Percentiles rank a stretch among this genome's conserved stretches.
These are phyloP conservation scores for Haplographium delicatum DNA, from an alignment of 495 filamentous ascomycete species.

Conservation along the genomic window DNA sequence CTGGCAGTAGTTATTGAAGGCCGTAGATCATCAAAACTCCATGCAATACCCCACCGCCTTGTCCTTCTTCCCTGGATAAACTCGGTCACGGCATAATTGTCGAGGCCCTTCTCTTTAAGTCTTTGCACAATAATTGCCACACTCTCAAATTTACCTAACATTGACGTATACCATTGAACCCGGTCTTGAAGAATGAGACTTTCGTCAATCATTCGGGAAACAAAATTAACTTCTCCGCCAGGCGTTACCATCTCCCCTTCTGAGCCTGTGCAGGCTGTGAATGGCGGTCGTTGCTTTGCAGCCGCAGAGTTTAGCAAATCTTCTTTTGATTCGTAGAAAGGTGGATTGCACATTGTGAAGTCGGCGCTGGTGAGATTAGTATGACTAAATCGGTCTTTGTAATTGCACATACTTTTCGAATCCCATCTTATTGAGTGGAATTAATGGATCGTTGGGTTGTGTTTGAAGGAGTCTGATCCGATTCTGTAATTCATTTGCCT, in stretches of 20 bases:
- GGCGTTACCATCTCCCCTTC: constrained; percentile 80
- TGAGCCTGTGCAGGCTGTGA: constrained; percentile 76
- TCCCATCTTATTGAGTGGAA: constrained; percentile 53
- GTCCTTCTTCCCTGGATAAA: constrained; percentile 79
- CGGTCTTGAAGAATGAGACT: constrained; percentile 53
- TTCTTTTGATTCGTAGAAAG: constrained; percentile 73
- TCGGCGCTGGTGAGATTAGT: constrained; percentile 49
- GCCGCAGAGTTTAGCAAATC: constrained; percentile 62
- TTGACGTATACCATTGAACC: constrained; percentile 84
- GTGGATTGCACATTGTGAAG: constrained; percentile 93
- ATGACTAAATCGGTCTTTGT: too few relatives aligned
- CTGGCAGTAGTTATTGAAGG: constrained; percentile 57
- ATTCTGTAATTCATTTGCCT: constrained; percentile 54
- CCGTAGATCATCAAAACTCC: constrained; percentile 71
- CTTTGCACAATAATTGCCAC: constrained; percentile 56
- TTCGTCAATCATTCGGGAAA: constrained; percentile 68
- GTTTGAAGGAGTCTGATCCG: constrained; percentile 62
- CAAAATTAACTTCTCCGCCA: constrained; percentile 81
- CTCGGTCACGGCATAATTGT: constrained; percentile 79
- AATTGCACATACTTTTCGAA: constrained; percentile 43
- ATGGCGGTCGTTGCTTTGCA: constrained; percentile 62
- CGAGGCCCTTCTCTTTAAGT: constrained; percentile 52
- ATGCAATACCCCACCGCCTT: constrained; percentile 79
- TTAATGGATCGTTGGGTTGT: constrained; percentile 43
- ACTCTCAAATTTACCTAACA: constrained; percentile 81